These are phyloP conservation scores for Plasmodium vinckei DNA, from an alignment of 169 alveolate species.

Conservation along the genomic window DNA sequence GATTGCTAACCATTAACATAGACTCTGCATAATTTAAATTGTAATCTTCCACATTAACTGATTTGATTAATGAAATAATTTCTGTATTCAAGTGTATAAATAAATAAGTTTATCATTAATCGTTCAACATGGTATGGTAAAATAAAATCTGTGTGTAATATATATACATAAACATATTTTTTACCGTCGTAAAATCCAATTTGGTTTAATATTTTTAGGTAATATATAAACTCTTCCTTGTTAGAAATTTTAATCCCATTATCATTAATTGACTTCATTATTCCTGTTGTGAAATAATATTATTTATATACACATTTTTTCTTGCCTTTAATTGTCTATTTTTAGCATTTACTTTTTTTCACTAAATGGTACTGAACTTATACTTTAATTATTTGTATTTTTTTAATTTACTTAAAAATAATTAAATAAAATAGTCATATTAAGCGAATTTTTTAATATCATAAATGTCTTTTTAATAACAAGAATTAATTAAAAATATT, in stretches of 20 bases:
- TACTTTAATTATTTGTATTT: background rate
- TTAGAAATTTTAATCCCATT: conserved; percentile 22
- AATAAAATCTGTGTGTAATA: conserved; percentile 10
- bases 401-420: conserved; percentile 8
- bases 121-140: background rate
- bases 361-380: no score
- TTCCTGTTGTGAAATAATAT: conserved; percentile 1
- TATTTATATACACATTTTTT: conserved; percentile 4
- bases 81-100: conserved; percentile 14
- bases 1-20: conserved; percentile 39
- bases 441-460: no score
- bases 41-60: conserved; percentile 42
- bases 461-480: no score
- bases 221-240: conserved; percentile 69
- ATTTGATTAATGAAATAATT: conserved; percentile 37
- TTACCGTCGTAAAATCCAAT: conserved; percentile 75
- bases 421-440: background rate
- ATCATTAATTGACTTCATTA: conserved; percentile 53
- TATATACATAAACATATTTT: background rate
- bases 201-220: conserved; percentile 58
- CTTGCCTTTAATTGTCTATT: no score
- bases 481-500: no score
- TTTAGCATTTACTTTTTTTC: no score
- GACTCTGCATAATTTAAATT: conserved; percentile 61
- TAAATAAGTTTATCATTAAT: conserved; percentile 15